Conservation (phyloP, 2,329 filamentous ascomycete species). For the Chrysoporthe puriensis region DNA sequence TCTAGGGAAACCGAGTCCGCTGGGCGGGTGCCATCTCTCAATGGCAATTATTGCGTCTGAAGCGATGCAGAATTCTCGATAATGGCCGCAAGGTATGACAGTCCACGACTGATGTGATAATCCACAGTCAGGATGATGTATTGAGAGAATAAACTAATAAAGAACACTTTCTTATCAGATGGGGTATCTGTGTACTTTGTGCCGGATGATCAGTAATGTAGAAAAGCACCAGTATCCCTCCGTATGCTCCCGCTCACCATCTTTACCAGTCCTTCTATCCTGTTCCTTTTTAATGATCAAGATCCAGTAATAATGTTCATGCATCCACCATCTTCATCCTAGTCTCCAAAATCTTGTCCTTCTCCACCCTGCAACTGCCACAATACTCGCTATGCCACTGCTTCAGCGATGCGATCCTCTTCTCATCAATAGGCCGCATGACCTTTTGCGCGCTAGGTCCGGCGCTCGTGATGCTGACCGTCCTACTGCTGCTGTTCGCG, state of each 20-base stretch:
- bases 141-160: neutral
- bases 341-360: constrained; percentile 36
- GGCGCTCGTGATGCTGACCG: constrained; percentile 5
- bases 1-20: no score
- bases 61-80: no score
- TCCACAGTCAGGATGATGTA: neutral
- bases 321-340: constrained; percentile 36
- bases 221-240: neutral
- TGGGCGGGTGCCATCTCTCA: no score
- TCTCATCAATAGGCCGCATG: constrained; percentile 35
- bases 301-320: constrained; percentile 17
- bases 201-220: constrained; percentile 1
- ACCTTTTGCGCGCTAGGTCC: constrained; percentile 30
- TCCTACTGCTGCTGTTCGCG: constrained; percentile 29
- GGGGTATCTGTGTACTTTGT: constrained; percentile 13
- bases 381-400: constrained; percentile 59
- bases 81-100: no score
- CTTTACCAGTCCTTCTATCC: neutral
- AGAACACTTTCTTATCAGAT: constrained; percentile 4
- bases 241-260: neutral
- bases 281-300: neutral
- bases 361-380: constrained; percentile 57
- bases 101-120: neutral
- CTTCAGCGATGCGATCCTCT: constrained; percentile 44
- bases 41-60: no score